Base-by-base conservation (phyloP, 1,284 basidiomycete genomes). In the Sanghuangporus weigelae region DNA sequence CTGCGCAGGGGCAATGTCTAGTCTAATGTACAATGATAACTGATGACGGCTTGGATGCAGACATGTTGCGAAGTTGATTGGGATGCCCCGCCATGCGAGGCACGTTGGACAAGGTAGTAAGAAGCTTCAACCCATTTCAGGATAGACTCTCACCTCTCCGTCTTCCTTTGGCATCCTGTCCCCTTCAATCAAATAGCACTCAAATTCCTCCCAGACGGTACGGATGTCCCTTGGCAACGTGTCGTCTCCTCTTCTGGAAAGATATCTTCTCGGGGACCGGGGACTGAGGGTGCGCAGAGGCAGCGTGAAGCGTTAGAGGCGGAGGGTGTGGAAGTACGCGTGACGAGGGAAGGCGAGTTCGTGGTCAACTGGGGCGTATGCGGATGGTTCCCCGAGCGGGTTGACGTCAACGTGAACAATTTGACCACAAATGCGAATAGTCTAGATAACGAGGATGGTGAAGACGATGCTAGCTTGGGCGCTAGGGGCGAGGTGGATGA, bases 201-300 rank as follows among this genome's bases (percentile, higher is more conserved):
- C 59, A 92, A 92, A 69, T 88, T 85, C 67, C 73, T 92, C 1
- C 77, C 80, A 16, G 77, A 79, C 1, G 76, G 78, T n/a, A 84
- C 85, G 0, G 84, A 86, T 16, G 81, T 92, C 2, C 90, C 89
- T 0, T 92, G 90, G 89, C 81, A 91, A 63, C 83, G 89, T 44
- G 89, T 92, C 8, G 77, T 92, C 23, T 79, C 82, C 0, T 80
- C 88, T 0, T 79, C 84, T 0, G 89, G 89, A 0, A 75, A 79
- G 1, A 93, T 95, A 63, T 93, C 92, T 0, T 93, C 91, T 2
- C 81, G 93, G 48, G 92, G 90, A 0, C 91, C 93, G 5, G 86
- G 85, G 5, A 87, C 87, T 19, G 75, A 77, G 16, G 86, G 89
- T 6, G 90, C 90, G 0, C 80, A 81, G 60, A 75, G 83, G 0